Base-by-base conservation (phyloP, 768 basidiomycete genomes). In the Butyriboletus loyo region DNA sequence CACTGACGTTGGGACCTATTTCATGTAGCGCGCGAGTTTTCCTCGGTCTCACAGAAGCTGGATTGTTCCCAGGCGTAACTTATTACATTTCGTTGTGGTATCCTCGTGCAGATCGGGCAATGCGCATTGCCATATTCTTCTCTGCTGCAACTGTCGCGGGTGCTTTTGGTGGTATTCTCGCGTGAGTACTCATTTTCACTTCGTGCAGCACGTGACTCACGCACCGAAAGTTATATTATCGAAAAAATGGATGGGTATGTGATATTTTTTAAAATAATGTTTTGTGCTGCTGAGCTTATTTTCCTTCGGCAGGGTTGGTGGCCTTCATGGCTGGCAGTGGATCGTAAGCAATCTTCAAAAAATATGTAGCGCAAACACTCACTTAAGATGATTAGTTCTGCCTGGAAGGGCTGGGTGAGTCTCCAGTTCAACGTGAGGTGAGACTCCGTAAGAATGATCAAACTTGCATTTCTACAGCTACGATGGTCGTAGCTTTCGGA, bases 61-160 rank as follows among this genome's bases (percentile, higher is more conserved):
- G 81, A 38, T 56, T 77, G 10, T 66, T 72, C 46, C 72, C 75
- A 0, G 73, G 72, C 3, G 61, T 75, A 42, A 61, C 70, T 13
- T 79, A 69, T 53, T 75, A 72, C 31, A 61, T 83, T 30, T 79
- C 80, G 3, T 65, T 77, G 42, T 86, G 83, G 83, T 82, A 88
- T 63, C 75, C 80, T 9, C 72, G 79, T 38, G 67, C 71, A 35
- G 84, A 85, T 58, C 78, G 78, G 41, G 82, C 78, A 13, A 68
- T 68, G 53, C 77, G 84, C 32, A 72, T 81, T 31, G 81, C 84
- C 1, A 64, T 84, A 17, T 85, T 86, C 72, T 76, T 79, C 65
- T 77, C 78, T 15, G 79, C 80, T 43, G 80, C 82, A 15, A 83
- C 80, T 2, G 53, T 79, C 40, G 77, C 80, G 22, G 83, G 74